Base-by-base conservation (phyloP, 345 rosid genomes). In the Salix udensis region DNA sequence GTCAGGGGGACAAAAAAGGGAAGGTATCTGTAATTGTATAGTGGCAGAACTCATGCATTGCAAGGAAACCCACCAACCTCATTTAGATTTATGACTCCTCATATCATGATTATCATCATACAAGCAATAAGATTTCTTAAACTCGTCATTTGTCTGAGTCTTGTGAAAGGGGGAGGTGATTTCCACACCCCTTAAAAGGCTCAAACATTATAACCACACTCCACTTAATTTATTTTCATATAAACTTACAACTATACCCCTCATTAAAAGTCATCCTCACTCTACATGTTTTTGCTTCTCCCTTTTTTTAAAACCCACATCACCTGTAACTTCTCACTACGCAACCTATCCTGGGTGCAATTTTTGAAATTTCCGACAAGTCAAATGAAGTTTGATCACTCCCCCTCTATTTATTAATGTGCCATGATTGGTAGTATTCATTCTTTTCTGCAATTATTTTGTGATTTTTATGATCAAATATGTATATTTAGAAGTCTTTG, bases 71-170 rank as follows among this genome's bases (percentile, higher is more conserved):
- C 72, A 26, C 44, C 16, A 34, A 52, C n/a, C 58, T 52, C 58
- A 52, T 52, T 52, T 52, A 19, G 58, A 52, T 6, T 52, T 52
- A 52, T 19, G 21, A 19, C 7, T 4, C 65, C 40, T 18, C 66
- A 23, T 36, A 46, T 53, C 78, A 73, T 62, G 21, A 72, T 67
- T 71, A 31, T 21, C 39, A 46, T 67, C 26, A 16, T 48, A 18
- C 18, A 23, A 62, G n/a, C n/a, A 53, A 28, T 76, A 30, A 40
- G 70, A 70, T 44, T 74, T 52, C 48, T 52, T 67, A 8, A 68
- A 37, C 60, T 30, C 16, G 24, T 40, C 26, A 28, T 65, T 11
- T n/a, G 67, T 76, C 74, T 14, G 42, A 10, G 58, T 68, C 30
- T 21, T 42, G 53, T 44, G 62, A 68, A 69, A 23, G 55, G 14